Conservation (phyloP, 192 early-diverging fungal genomes). For the Rhizoclosmatium sp. region DNA sequence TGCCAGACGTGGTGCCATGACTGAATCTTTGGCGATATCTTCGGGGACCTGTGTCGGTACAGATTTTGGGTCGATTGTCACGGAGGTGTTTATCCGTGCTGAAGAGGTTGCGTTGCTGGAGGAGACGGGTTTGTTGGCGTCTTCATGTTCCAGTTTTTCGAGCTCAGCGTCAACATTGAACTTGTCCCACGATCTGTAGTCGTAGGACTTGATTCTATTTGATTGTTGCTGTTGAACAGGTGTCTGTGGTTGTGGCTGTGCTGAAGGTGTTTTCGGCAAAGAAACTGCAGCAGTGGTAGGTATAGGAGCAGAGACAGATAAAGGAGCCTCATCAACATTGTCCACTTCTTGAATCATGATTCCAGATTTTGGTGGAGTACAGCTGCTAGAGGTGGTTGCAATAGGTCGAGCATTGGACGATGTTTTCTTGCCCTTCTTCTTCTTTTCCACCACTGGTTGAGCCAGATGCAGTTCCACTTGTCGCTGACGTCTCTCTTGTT, state of each 20-base stretch:
- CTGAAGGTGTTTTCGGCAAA: not conserved
- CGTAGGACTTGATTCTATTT: constrained; percentile 40
- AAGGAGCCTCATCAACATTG: not conserved
- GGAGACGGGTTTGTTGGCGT: not conserved
- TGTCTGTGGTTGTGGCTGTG: not conserved
- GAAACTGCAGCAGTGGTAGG: not conserved
- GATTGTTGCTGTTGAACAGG: not conserved
- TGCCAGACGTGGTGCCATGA: constrained; percentile 8
- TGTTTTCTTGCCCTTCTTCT: not conserved
- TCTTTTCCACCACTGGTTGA: constrained; percentile 14
- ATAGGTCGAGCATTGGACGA: not conserved
- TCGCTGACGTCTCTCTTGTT: constrained; percentile 25
- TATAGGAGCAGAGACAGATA: not conserved
- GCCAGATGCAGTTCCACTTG: constrained; percentile 26
- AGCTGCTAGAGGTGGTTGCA: not conserved
- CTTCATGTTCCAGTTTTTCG: constrained; percentile 26
- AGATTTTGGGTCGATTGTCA: not conserved
- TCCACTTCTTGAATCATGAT: not conserved
- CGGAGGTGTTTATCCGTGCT: not conserved
- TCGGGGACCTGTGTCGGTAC: not conserved
- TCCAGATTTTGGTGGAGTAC: not conserved
- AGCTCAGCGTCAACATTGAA: constrained; percentile 41
- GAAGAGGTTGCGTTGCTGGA: constrained; percentile 11
- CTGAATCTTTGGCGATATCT: not conserved
- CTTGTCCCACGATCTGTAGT: constrained; percentile 45